Percentiles rank a stretch among this genome's conserved stretches.
Conservation (phyloP, 768 basidiomycete species). For the Suillus paluster region DNA sequence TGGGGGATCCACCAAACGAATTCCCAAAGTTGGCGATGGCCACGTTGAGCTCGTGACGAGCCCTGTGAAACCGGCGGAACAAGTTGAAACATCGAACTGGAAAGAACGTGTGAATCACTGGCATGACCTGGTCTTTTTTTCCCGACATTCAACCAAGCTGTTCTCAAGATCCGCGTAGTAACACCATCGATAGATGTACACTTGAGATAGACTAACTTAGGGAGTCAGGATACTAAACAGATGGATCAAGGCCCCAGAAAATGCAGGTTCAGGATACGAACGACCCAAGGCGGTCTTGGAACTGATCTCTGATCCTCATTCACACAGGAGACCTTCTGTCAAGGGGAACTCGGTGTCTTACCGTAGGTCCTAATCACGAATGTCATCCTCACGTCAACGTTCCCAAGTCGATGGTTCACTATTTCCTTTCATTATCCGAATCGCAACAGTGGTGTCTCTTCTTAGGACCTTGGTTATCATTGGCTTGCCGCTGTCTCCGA, state of each 20-base stretch:
- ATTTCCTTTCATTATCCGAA: neutral
- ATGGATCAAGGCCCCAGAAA: neutral
- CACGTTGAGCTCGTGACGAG: constrained; percentile 19
- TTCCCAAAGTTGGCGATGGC: constrained; percentile 28
- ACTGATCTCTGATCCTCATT: neutral
- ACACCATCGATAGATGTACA: neutral
- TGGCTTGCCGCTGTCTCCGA: neutral
- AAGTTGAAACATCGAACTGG: constrained; percentile 10
- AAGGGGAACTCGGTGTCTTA: neutral
- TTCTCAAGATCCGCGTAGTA: constrained; percentile 2
- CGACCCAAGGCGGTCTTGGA: neutral
- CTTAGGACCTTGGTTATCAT: neutral
- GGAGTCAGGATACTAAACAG: neutral
- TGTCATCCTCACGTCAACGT: neutral
- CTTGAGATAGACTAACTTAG: neutral
- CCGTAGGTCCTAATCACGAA: neutral
- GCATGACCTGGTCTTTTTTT: neutral
- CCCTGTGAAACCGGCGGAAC: constrained; percentile 32
- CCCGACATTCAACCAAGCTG: neutral
- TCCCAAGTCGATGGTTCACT: neutral
- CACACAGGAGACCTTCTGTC: neutral
- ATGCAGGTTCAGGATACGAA: neutral
- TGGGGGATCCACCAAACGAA: constrained; percentile 25
- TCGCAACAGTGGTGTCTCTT: neutral
- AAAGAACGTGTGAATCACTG: constrained; percentile 8